A percentile compares a stretch with the other conserved stretches of the same genome.
phyloP scores from a whole-genome alignment of 805 yeast genomes.

The Kodamaea sagamina region DNA sequence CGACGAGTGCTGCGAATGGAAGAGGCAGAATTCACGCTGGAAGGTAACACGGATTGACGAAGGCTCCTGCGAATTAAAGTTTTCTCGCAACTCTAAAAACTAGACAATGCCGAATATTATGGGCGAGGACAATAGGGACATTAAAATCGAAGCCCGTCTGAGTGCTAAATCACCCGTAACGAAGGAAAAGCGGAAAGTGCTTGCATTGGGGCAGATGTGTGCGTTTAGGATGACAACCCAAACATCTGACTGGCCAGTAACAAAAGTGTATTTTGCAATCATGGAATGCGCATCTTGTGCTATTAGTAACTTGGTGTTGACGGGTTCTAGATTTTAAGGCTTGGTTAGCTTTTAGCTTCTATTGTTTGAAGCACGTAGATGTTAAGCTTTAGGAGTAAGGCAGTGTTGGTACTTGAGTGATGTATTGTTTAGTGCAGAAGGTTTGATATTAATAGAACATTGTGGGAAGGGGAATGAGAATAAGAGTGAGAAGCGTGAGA shows the following conservation, averaged over 20 bases:
- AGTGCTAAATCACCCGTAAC: not conserved
- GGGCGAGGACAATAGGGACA: not conserved
- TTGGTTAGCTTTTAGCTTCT: not conserved
- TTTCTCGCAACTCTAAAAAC: too few species aligned
- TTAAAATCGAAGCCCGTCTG: not conserved
- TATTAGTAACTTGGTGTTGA: not conserved
- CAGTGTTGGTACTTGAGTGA: not conserved
- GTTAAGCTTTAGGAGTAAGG: constrained; percentile 4
- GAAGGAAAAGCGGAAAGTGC: not conserved
- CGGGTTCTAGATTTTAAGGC: not conserved
- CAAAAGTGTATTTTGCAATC: not conserved
- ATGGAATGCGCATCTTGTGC: not conserved
- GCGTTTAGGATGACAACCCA: constrained; percentile 1
- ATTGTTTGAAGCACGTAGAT: not conserved
- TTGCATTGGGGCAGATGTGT: not conserved
- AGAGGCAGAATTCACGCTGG: too few species aligned
- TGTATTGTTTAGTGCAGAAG: not conserved
- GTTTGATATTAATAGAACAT: constrained; percentile 2
- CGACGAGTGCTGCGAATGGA: too few species aligned
- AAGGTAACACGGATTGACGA: too few species aligned
- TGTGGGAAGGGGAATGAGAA: not conserved
- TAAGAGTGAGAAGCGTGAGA: too few species aligned
- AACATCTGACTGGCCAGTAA: not conserved
- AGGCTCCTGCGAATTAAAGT: too few species aligned
- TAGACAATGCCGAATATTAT: not conserved